A percentile compares a stretch with the other conserved stretches of the same genome.
phyloP scores from a whole-genome alignment of 129 eudicot genomes.

The Kitagawia praeruptora region DNA sequence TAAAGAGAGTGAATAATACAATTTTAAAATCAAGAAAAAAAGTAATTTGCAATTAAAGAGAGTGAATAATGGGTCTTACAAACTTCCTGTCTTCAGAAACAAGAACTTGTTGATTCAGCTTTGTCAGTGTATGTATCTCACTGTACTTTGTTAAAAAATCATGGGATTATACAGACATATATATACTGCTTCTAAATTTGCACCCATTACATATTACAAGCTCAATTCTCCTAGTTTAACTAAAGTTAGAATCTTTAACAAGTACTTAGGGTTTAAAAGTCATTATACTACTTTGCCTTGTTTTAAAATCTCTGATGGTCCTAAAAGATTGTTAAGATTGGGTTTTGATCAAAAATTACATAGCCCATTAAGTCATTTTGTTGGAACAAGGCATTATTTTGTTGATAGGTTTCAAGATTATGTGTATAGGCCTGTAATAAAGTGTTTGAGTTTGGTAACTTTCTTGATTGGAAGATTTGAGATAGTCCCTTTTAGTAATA shows the following conservation, averaged over 20 bases:
- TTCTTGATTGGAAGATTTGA: conserved; percentile 2
- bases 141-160: neutral
- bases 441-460: neutral
- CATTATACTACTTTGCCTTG: neutral
- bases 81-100: neutral
- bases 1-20: too few species aligned
- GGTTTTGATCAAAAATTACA: neutral
- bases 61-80: too few species aligned
- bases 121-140: neutral
- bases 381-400: neutral
- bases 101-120: neutral
- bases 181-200: neutral
- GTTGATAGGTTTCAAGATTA: neutral
- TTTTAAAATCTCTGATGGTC: neutral
- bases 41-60: too few species aligned
- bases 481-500: neutral
- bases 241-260: neutral
- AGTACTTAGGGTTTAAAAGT: neutral
- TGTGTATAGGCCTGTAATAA: neutral
- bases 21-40: too few species aligned
- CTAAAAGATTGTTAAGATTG: neutral
- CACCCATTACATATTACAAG: neutral
- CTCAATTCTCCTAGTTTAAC: neutral
- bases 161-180: neutral
- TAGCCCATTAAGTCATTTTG: neutral